A percentile compares a stretch with the other conserved stretches of the same genome.
Evolutionary conservation across 257 asterid species (phyloP).

Genomic region (Solanum boliviense): DNA sequence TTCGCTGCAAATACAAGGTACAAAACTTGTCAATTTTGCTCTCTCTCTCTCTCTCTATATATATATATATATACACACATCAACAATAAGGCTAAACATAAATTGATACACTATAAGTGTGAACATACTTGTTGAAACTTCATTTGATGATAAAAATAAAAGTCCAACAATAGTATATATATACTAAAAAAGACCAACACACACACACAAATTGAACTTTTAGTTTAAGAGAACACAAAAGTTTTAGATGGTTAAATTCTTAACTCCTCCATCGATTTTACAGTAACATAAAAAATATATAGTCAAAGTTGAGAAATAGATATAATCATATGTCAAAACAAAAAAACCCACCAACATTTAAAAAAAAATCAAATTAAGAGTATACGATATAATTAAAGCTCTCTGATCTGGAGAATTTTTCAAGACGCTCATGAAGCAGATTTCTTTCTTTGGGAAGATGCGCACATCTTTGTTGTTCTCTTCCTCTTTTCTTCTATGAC

Average conservation of each 20-base stretch:
- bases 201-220: neutral
- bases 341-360: neutral
- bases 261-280: neutral
- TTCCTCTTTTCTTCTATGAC: neutral
- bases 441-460: neutral
- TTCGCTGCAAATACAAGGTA: too few relatives aligned
- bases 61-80: too few relatives aligned
- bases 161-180: too few relatives aligned
- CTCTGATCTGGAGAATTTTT: neutral
- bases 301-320: neutral
- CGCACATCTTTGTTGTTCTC: neutral
- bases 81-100: too few relatives aligned
- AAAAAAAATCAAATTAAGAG: too few relatives aligned
- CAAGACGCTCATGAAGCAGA: neutral
- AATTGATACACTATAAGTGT: neutral
- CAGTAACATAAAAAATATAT: neutral
- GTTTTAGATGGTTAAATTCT: neutral
- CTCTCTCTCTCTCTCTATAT: too few relatives aligned
- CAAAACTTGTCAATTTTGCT: too few relatives aligned
- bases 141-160: neutral
- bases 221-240: neutral
- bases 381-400: neutral
- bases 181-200: too few relatives aligned
- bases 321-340: neutral
- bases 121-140: neutral